Percentiles rank a stretch among this genome's conserved stretches.
phyloP scores from a whole-genome alignment of 2,329 filamentous ascomycete genomes.

The Helotiales sp. region DNA sequence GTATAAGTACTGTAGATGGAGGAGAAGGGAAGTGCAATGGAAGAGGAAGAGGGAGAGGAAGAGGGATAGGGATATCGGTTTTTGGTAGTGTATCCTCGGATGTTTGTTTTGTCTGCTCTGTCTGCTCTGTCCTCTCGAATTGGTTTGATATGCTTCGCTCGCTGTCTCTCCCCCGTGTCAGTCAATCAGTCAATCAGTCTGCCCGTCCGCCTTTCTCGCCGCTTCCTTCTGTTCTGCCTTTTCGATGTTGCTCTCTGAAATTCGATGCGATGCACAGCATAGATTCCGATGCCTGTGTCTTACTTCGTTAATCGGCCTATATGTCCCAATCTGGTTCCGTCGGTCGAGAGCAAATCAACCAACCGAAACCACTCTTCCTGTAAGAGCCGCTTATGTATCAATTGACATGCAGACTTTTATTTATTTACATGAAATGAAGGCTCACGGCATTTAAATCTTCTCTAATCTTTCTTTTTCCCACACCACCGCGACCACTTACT shows the following conservation, averaged over 20 bases:
- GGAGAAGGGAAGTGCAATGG: neutral
- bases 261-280: neutral
- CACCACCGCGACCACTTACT: no score
- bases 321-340: neutral
- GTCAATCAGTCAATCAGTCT: neutral
- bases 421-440: no score
- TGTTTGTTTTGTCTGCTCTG: no score
- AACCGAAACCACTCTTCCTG: no score
- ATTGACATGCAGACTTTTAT: no score
- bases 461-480: no score
- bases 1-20: no score
- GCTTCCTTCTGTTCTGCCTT: neutral
- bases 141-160: neutral
- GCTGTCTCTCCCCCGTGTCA: neutral
- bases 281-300: neutral
- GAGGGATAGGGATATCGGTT: no score
- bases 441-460: no score
- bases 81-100: neutral
- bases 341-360: no score
- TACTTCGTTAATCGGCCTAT: neutral
- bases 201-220: neutral
- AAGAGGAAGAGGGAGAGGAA: neutral
- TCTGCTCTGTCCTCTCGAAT: neutral
- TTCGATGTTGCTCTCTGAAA: constrained; percentile 5
- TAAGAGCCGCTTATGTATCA: neutral